These are phyloP conservation scores for Penicillium paradoxum DNA, from an alignment of 495 filamentous ascomycete genomes.

Conservation along the genomic window DNA sequence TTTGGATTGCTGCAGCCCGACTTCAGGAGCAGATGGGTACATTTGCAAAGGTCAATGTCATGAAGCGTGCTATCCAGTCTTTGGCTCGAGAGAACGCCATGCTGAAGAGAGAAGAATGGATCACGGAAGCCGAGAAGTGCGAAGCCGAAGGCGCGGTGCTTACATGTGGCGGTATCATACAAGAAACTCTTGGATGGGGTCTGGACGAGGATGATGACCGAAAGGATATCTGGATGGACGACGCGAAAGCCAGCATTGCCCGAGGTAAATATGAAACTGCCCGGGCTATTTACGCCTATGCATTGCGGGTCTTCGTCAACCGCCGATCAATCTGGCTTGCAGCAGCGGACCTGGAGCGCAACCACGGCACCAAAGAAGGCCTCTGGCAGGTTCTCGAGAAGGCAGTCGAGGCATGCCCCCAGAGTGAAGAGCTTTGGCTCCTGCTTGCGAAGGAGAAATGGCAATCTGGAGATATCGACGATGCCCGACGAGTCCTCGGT, in stretches of 20 bases:
- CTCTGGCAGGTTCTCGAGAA: constrained; percentile 84
- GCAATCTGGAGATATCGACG: constrained; percentile 78
- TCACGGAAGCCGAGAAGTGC: constrained; percentile 87
- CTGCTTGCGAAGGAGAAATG: constrained; percentile 92
- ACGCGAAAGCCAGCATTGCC: constrained; percentile 72
- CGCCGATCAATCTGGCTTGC: constrained; percentile 81
- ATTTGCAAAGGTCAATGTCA: constrained; percentile 72
- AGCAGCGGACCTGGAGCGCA: constrained; percentile 85
- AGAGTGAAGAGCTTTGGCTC: constrained; percentile 90
- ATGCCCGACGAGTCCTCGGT: constrained; percentile 75
- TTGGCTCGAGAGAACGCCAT: constrained; percentile 89
- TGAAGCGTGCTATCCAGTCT: constrained; percentile 90
- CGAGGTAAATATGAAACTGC: constrained; percentile 83
- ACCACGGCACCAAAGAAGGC: constrained; percentile 79
- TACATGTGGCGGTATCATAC: constrained; percentile 82
- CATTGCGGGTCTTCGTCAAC: constrained; percentile 78
- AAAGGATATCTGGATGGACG: constrained; percentile 91
- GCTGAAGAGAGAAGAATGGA: constrained; percentile 96
- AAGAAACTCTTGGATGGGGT: constrained; percentile 87
- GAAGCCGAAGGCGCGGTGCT: constrained; percentile 86
- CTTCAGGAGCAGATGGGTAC: constrained; percentile 87
- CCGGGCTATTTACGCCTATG: constrained; percentile 87
- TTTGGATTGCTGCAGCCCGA: constrained; percentile 93
- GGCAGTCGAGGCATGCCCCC: constrained; percentile 86
- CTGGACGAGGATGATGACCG: constrained; percentile 96